Conservation (phyloP, 2,329 filamentous ascomycete genomes). For the Penicillium olsonii region DNA sequence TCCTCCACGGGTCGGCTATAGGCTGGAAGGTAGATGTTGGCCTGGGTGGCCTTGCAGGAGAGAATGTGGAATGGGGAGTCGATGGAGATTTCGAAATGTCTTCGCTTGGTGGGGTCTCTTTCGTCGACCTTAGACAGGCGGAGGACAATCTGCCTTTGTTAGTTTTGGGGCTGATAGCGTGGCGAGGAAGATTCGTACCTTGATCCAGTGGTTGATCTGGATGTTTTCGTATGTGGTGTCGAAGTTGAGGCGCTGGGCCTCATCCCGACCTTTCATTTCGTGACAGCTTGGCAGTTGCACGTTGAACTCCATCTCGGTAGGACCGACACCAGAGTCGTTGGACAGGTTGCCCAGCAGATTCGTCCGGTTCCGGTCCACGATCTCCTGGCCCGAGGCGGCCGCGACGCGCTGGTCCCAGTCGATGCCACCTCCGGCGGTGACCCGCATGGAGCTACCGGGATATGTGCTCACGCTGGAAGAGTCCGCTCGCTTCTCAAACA, state of each 20-base stretch:
- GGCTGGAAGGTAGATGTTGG: conserved; percentile 81
- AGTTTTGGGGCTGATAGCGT: conserved; percentile 3
- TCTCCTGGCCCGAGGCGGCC: conserved; percentile 57
- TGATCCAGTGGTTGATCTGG: conserved; percentile 95
- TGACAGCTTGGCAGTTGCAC: conserved; percentile 89
- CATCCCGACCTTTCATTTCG: conserved; percentile 74
- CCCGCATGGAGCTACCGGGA: conserved; percentile 72
- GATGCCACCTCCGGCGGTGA: conserved; percentile 79
- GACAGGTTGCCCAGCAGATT: conserved; percentile 82
- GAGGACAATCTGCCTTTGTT: conserved; percentile 72
- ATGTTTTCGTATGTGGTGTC: conserved; percentile 94
- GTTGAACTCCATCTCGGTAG: conserved; percentile 92
- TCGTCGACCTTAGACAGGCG: conserved; percentile 82
- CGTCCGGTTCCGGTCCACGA: conserved; percentile 56
- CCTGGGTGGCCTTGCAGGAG: conserved; percentile 88
- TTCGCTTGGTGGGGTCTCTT: conserved; percentile 73
- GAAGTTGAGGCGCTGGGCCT: conserved; percentile 69
- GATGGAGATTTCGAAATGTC: conserved; percentile 95
- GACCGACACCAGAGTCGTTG: conserved; percentile 74
- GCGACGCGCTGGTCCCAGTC: conserved; percentile 62
- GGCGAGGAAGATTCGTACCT: conserved; percentile 58
- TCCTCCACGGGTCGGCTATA: conserved; percentile 64
- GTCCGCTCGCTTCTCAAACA: conserved; percentile 87
- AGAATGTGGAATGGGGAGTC: conserved; percentile 93
- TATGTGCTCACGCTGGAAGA: conserved; percentile 72